A percentile compares a stretch with the other conserved stretches of the same genome.
Evolutionary conservation across 23 red algal species (phyloP).

Genomic region (Pyropia yezoensis): DNA sequence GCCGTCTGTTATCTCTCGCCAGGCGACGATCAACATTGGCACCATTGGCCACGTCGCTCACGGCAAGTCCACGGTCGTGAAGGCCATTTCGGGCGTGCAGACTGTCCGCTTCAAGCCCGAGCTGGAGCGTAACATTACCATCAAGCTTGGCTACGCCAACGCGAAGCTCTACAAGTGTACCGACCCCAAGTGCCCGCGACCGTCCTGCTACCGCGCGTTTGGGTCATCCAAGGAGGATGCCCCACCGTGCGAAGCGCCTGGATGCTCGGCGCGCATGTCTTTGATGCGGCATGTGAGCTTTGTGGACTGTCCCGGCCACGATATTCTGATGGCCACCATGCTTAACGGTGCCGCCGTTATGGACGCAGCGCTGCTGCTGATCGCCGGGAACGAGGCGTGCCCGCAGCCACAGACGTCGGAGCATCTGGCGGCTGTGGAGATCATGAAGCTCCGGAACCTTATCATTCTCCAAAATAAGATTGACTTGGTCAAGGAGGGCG

Average conservation of each 20-base stretch:
- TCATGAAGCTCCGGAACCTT: constrained; percentile 90
- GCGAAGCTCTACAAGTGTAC: constrained; percentile 96
- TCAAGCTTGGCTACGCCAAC: constrained; percentile 98
- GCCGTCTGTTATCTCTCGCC: constrained; percentile 91
- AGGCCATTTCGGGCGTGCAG: constrained; percentile 96
- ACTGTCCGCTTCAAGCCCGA: constrained; percentile 96
- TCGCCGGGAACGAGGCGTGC: constrained; percentile 95
- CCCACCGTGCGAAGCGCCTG: constrained; percentile 67
- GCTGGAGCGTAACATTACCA: constrained; percentile 97
- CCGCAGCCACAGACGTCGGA: constrained; percentile 98
- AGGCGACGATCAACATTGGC: constrained; percentile 98
- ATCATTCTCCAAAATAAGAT: constrained; percentile 99
- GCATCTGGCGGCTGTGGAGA: constrained; percentile 95
- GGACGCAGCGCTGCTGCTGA: constrained; percentile 95
- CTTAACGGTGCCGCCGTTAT: constrained; percentile 95
- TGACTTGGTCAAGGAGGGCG: constrained; percentile 87
- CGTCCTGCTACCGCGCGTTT: constrained; percentile 87
- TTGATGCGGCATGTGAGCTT: constrained; percentile 88
- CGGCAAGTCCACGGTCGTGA: constrained; percentile 97
- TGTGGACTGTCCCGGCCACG: constrained; percentile 99
- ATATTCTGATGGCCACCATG: constrained; percentile 99
- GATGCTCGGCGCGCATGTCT: constrained; percentile 61
- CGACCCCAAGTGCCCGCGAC: constrained; percentile 70
- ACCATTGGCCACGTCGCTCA: constrained; percentile 99
- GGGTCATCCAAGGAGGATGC: constrained; percentile 76